Percentiles rank a stretch among this genome's conserved stretches.
phyloP scores from a whole-genome alignment of 345 rosid species.

The Crucihimalaya himalaica region DNA sequence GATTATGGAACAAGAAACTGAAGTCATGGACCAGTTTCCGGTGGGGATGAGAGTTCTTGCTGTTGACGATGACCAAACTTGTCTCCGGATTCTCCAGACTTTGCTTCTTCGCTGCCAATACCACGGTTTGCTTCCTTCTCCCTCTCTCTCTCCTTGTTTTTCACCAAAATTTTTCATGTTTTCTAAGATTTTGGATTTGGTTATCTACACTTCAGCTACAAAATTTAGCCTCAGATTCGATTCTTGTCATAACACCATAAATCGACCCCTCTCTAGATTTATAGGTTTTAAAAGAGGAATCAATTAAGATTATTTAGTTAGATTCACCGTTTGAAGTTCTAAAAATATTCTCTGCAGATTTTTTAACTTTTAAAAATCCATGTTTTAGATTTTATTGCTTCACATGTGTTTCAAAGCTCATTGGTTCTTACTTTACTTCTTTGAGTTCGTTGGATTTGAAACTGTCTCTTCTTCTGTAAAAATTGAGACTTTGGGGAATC shows the following conservation, averaged over 20 bases:
- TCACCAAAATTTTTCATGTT: neutral
- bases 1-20: constrained; percentile 54
- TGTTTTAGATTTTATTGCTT: neutral
- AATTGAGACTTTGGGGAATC: constrained; percentile 25
- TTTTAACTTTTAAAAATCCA: neutral
- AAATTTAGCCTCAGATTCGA: constrained; percentile 24
- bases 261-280: neutral
- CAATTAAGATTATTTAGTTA: constrained; percentile 24
- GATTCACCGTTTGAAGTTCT: neutral
- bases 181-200: constrained; percentile 5
- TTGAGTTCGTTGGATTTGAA: neutral
- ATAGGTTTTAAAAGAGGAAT: neutral
- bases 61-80: constrained; percentile 77
- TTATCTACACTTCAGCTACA: constrained; percentile 10
- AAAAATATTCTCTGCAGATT: neutral
- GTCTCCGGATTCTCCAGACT: constrained; percentile 57
- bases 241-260: neutral
- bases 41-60: constrained; percentile 80
- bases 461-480: constrained; percentile 8
- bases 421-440: neutral
- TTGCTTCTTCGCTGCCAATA: constrained; percentile 72
- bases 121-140: constrained; percentile 57
- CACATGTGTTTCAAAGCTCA: neutral
- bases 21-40: constrained; percentile 59
- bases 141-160: neutral